Evolutionary conservation across 371 early-diverging fungal species (phyloP), one percentile per base, ranked within the genome.

Genomic region (Sporodiniella umbellata): DNA sequence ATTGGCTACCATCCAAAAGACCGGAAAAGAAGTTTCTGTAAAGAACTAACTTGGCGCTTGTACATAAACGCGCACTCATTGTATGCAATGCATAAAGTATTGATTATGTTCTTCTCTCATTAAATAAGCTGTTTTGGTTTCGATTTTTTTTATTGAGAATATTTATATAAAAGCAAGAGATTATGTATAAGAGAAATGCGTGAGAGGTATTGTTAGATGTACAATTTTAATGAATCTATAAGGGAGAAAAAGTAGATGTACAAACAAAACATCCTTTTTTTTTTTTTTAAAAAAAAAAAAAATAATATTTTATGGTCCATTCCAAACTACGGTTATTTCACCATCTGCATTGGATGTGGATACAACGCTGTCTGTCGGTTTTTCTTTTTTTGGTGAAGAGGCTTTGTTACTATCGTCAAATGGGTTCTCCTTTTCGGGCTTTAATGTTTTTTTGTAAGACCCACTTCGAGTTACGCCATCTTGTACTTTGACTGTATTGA

Each of bases 1-100:
- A 23, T 68, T 88, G 33, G 84, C 75, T 45, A 72, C 78, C 15
- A 87, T 92, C 68, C 83, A 86, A 53, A 87, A 88, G 79, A 81
- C 84, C 45, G 92, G 89, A 53, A 75, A 75, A 30, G 53, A 44
- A 18, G 72, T 40, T 21, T 40, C 40, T 40, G 40, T 71, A 33
- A 68, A 73, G 39, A 65, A 67, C 22, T 43, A 51, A 52, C 17
- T 26, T n/a, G n/a, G n/a, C n/a, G n/a, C n/a, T n/a, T n/a, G n/a
- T n/a, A n/a, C n/a, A n/a, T n/a, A n/a, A n/a, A n/a, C n/a, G n/a
- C n/a, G n/a, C n/a, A n/a, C n/a, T n/a, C n/a, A n/a, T n/a, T n/a
- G n/a, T n/a, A n/a, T n/a, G n/a, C n/a, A n/a, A n/a, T n/a, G n/a
- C n/a, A n/a, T n/a, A n/a, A n/a, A n/a, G n/a, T n/a, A n/a, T n/a